phyloP scores from a whole-genome alignment of 371 early-diverging fungal genomes.

The Rhizopus stolonifer region DNA sequence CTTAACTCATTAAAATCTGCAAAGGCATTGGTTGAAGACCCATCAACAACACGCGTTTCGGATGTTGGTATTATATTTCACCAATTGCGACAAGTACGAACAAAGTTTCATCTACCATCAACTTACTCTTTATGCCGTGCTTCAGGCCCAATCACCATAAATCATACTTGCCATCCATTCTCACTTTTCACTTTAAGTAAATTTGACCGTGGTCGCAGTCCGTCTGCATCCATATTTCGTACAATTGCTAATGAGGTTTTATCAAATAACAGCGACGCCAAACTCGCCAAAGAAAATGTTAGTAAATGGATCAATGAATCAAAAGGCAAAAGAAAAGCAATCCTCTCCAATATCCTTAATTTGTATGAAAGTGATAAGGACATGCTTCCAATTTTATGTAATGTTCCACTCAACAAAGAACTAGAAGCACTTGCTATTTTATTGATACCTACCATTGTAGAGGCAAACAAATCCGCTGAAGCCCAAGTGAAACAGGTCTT shows the following conservation, averaged over 20 bases:
- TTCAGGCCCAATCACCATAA: conserved; percentile 11
- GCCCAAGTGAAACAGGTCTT: conserved; percentile 10
- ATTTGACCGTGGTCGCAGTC: conserved; percentile 18
- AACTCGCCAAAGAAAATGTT: conserved; percentile 7
- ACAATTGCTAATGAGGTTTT: conserved; percentile 12
- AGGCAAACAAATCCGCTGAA: conserved; percentile 10
- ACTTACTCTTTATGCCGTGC: conserved; percentile 15
- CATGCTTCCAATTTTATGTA: conserved; percentile 1
- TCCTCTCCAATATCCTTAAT: neutral
- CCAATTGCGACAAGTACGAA: conserved; percentile 16
- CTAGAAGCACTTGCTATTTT: conserved; percentile 6
- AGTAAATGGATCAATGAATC: conserved; percentile 1
- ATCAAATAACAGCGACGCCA: conserved; percentile 8
- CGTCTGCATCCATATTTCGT: conserved; percentile 8
- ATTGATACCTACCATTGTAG: conserved; percentile 4
- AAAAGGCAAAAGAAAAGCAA: conserved; percentile 9
- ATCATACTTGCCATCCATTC: conserved; percentile 11
- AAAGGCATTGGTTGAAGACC: conserved; percentile 13
- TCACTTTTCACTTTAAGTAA: conserved; percentile 12
- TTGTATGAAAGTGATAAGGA: conserved; percentile 6
- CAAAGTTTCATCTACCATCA: conserved; percentile 13
- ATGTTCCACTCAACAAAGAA: conserved; percentile 3
- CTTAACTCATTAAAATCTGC: conserved; percentile 14
- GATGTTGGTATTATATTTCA: conserved; percentile 4
- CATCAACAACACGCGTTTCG: conserved; percentile 6